Evolutionary conservation across 208 protist species (phyloP).

Genomic region (Novymonas esmeraldas): DNA sequence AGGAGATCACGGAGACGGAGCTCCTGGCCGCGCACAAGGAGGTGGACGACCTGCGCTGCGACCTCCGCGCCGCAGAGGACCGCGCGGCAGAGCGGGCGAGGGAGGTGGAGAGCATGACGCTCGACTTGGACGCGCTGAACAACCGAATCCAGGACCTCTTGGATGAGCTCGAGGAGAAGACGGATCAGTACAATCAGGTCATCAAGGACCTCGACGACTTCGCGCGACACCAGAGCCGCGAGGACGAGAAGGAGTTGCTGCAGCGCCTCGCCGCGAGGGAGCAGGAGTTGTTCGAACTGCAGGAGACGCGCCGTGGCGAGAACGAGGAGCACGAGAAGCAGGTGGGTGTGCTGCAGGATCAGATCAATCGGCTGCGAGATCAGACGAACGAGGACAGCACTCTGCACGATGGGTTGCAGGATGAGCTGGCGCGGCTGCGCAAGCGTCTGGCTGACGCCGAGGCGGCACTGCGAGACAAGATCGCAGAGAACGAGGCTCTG

Average conservation of each 20-base stretch:
- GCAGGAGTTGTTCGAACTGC: constrained; percentile 70
- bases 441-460: constrained; percentile 42
- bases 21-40: constrained; percentile 31
- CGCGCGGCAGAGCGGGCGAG: constrained; percentile 8
- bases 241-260: constrained; percentile 64
- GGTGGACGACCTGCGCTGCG: constrained; percentile 9
- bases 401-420: constrained; percentile 36
- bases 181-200: constrained; percentile 58
- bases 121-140: constrained; percentile 48
- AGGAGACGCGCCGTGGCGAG: constrained; percentile 60
- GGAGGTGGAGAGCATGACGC: constrained; percentile 35
- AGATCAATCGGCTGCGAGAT: constrained; percentile 54
- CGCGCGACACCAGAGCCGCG: constrained; percentile 43
- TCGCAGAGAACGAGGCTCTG: constrained; percentile 51
- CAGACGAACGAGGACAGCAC: constrained; percentile 45
- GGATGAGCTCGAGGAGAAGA: constrained; percentile 61
- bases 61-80: constrained; percentile 25
- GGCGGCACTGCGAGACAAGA: constrained; percentile 41
- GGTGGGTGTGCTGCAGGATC: constrained; percentile 59
- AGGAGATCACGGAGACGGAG: constrained; percentile 29
- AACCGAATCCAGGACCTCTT: constrained; percentile 49
- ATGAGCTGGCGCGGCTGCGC: constrained; percentile 43
- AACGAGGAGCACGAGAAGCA: constrained; percentile 60
- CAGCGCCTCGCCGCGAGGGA: constrained; percentile 61
- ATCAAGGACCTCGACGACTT: constrained; percentile 76